Evolutionary conservation across 768 basidiomycete species (phyloP).

Genomic region (Polyporus arcularius): DNA sequence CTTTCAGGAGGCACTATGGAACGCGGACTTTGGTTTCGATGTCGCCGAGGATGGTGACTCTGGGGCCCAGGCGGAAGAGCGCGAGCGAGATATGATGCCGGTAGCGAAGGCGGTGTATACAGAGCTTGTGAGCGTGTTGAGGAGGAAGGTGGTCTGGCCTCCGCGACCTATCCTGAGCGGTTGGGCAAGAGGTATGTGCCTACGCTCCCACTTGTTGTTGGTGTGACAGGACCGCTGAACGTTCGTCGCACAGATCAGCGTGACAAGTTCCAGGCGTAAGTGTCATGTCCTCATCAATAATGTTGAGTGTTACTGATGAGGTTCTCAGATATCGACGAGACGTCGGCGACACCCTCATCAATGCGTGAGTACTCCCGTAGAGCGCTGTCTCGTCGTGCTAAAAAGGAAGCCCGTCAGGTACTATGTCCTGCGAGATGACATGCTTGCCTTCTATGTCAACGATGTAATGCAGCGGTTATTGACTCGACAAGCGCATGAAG

Average conservation of each 20-base stretch:
- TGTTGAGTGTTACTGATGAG: neutral
- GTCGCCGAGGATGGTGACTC: conserved; percentile 25
- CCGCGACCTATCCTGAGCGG: conserved; percentile 38
- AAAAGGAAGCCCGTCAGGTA: conserved; percentile 46
- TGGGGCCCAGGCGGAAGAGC: conserved; percentile 16
- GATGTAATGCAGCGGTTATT: conserved; percentile 60
- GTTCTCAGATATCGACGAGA: conserved; percentile 75
- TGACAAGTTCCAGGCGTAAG: conserved; percentile 79
- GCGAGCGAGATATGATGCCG: conserved; percentile 42
- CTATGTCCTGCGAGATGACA: conserved; percentile 83
- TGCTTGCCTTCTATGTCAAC: conserved; percentile 71
- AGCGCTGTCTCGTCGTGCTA: neutral
- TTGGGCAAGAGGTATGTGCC: conserved; percentile 70
- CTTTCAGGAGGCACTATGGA: conserved; percentile 87
- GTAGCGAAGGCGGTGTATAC: conserved; percentile 77
- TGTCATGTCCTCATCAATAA: conserved; percentile 4
- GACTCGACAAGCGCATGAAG: conserved; percentile 41
- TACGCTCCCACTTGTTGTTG: neutral
- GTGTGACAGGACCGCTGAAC: conserved; percentile 6
- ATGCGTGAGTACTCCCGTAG: conserved; percentile 58
- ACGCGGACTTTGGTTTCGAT: conserved; percentile 50
- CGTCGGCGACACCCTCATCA: conserved; percentile 85
- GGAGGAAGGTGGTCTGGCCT: conserved; percentile 79
- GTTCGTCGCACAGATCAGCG: conserved; percentile 57
- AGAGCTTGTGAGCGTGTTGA: conserved; percentile 70